phyloP scores from a whole-genome alignment of 2,329 filamentous ascomycete genomes.

The Aureobasidium sp. region DNA sequence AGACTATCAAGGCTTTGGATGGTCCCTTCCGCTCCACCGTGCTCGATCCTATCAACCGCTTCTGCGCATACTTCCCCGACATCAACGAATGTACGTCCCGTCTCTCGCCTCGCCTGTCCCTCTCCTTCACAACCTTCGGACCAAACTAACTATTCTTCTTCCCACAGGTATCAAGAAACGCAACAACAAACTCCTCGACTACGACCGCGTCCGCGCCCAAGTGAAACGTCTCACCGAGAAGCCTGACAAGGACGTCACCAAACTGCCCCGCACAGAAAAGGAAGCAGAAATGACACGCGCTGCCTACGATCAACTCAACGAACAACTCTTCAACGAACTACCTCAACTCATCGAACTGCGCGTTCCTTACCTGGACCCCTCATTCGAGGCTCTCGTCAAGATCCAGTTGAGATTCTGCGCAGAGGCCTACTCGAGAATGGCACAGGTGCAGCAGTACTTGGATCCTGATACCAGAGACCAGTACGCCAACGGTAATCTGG shows the following conservation, averaged over 20 bases:
- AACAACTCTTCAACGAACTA: constrained; percentile 92
- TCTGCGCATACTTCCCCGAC: constrained; percentile 99
- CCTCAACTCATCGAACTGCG: constrained; percentile 97
- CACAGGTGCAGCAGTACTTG: constrained; percentile 98
- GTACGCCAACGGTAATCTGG: constrained; percentile 93
- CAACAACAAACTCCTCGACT: constrained; percentile 98
- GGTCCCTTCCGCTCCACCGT: constrained; percentile 96
- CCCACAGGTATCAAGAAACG: constrained; percentile 93
- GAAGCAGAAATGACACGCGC: constrained; percentile 95
- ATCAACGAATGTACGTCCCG: constrained; percentile 87
- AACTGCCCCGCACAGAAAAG: constrained; percentile 95
- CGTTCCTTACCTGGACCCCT: constrained; percentile 96
- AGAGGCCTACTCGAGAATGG: constrained; percentile 98
- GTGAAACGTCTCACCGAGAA: constrained; percentile 99
- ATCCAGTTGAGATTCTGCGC: constrained; percentile 98
- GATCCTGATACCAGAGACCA: constrained; percentile 96
- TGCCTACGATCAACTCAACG: constrained; percentile 97
- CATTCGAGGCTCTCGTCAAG: constrained; percentile 98
- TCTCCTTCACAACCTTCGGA: too few relatives aligned
- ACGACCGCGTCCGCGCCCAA: constrained; percentile 94
- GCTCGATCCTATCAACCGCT: constrained; percentile 93
- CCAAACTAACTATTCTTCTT: background rate
- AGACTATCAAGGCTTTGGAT: constrained; percentile 98
- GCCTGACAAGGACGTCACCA: constrained; percentile 98
- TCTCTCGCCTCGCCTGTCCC: background rate